Conservation (phyloP, 1,284 basidiomycete species). For the Trametes pubescens region DNA sequence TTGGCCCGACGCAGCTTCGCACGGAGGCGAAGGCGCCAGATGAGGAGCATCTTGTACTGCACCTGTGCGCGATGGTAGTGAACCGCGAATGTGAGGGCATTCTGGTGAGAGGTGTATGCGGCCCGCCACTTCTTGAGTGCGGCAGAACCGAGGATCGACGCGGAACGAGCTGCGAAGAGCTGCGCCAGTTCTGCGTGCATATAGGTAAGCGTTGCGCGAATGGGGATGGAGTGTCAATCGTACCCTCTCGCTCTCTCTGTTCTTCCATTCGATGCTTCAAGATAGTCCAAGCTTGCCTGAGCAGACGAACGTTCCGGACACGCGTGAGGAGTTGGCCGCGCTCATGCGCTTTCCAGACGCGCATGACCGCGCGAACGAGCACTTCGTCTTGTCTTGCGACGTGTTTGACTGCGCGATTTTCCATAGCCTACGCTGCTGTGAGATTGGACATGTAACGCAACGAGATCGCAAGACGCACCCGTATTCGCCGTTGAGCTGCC, state of each 20-base stretch:
- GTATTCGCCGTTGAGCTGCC: slow-evolving; percentile 55
- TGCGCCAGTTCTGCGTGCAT: slow-evolving; percentile 55
- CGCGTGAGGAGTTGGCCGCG: slow-evolving; percentile 68
- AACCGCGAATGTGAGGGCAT: slow-evolving; percentile 58
- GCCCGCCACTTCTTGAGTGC: slow-evolving; percentile 61
- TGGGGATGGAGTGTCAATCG: slow-evolving; percentile 6
- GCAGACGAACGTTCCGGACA: slow-evolving; percentile 55
- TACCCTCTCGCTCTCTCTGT: slow-evolving; percentile 57
- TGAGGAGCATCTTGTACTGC: slow-evolving; percentile 55
- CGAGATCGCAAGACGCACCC: slow-evolving; percentile 48
- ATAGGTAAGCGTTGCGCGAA: background rate
- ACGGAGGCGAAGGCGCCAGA: slow-evolving; percentile 68
- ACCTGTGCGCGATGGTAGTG: slow-evolving; percentile 57
- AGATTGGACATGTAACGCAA: background rate
- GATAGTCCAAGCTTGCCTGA: slow-evolving; percentile 55
- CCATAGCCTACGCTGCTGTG: slow-evolving; percentile 48
- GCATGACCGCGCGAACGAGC: slow-evolving; percentile 67
- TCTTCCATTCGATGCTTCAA: slow-evolving; percentile 62
- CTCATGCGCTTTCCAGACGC: slow-evolving; percentile 79
- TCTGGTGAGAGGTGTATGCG: slow-evolving; percentile 55
- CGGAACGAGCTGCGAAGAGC: slow-evolving; percentile 57
- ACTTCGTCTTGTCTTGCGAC: slow-evolving; percentile 67
- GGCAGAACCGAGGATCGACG: slow-evolving; percentile 49
- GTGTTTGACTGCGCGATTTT: slow-evolving; percentile 65
- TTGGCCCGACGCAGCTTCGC: slow-evolving; percentile 59